These are phyloP conservation scores for Biscogniauxia marginata DNA, from an alignment of 2,329 filamentous ascomycete genomes.

Conservation along the genomic window DNA sequence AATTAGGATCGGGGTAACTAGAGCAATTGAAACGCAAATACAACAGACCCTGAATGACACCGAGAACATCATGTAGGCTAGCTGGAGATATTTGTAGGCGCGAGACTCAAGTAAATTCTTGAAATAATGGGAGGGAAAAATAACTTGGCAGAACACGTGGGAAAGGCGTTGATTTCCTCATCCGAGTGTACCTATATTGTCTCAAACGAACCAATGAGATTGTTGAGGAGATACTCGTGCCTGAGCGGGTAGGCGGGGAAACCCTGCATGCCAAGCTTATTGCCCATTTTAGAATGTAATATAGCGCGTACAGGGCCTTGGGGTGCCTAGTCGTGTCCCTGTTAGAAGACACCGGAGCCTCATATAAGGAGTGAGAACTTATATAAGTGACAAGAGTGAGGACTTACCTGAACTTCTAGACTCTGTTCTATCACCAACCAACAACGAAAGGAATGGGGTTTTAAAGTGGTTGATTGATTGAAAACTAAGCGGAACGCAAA, in stretches of 20 bases:
- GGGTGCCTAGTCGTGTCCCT: neutral
- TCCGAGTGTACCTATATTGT: neutral
- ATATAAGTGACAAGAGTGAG: too few species aligned
- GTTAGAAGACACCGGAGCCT: neutral
- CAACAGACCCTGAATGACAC: neutral
- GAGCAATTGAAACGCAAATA: neutral
- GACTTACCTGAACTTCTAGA: too few species aligned
- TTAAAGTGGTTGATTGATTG: too few species aligned
- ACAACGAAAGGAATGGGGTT: too few species aligned
- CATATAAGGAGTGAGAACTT: neutral
- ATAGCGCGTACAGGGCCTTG: neutral
- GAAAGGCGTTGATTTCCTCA: neutral
- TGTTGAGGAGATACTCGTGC: constrained; percentile 9
- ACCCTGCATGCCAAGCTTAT: neutral
- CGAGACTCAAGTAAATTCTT: neutral
- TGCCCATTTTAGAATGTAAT: neutral
- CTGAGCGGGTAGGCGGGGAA: constrained; percentile 1
- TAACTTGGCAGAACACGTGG: neutral
- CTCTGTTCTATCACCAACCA: too few species aligned
- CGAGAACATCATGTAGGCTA: neutral
- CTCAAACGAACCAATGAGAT: constrained; percentile 1
- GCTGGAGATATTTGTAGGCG: neutral
- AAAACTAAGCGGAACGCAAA: too few species aligned
- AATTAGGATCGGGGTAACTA: neutral
- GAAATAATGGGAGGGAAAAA: neutral